These are phyloP conservation scores for Microcyclospora tardicrescens DNA, from an alignment of 2,329 filamentous ascomycete species.

Conservation along the genomic window DNA sequence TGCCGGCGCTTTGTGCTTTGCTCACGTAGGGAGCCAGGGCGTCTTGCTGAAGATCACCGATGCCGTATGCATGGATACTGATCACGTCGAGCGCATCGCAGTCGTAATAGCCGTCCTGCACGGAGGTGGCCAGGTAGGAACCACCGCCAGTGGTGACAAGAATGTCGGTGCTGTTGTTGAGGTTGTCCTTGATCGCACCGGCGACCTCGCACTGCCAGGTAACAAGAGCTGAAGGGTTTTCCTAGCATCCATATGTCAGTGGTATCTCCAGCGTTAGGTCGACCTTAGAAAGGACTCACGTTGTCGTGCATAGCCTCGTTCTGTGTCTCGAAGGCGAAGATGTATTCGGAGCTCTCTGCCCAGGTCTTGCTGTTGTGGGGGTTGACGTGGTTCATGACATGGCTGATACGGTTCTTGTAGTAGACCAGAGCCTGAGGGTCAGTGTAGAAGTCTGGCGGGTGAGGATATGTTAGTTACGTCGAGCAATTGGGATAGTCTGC, in stretches of 20 bases:
- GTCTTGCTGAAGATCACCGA: conserved; percentile 14
- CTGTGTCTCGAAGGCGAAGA: conserved; percentile 9
- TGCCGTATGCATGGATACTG: conserved; percentile 19
- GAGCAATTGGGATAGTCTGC: too few species aligned
- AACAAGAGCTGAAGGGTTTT: not conserved
- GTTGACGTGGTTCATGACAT: conserved; percentile 6
- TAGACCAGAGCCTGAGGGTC: conserved; percentile 1
- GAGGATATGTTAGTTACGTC: too few species aligned
- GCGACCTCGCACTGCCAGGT: conserved; percentile 9
- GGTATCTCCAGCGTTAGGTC: not conserved
- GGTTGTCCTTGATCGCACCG: conserved; percentile 5
- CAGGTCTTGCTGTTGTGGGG: conserved; percentile 6
- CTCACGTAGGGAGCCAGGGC: conserved; percentile 14
- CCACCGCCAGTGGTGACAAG: conserved; percentile 9
- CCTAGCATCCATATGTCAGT: not conserved
- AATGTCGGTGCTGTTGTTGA: conserved; percentile 4
- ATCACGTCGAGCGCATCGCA: conserved; percentile 14
- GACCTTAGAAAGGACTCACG: not conserved
- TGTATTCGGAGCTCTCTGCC: conserved; percentile 5
- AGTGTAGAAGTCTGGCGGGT: conserved; percentile 3
- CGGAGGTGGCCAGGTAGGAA: conserved; percentile 4
- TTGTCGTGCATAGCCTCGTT: conserved; percentile 9
- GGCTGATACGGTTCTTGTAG: conserved; percentile 6
- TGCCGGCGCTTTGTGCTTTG: conserved; percentile 15
- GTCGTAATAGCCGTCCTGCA: conserved; percentile 5